Base-by-base conservation (phyloP, 768 basidiomycete genomes). In the Mycena metata region DNA sequence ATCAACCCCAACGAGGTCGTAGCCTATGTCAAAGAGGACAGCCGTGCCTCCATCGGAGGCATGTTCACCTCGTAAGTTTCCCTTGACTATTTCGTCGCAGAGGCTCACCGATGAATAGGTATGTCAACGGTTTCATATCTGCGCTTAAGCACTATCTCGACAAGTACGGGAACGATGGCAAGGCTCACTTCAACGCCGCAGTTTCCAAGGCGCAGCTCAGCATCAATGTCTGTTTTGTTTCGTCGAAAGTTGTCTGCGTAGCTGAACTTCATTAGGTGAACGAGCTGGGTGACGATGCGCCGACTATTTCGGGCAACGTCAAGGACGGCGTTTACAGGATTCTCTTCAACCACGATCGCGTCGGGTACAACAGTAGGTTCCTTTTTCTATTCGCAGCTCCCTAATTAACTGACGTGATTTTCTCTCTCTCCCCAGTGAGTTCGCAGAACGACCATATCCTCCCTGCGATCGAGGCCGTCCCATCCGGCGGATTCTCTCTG, bases 301-400 rank as follows among this genome's bases (percentile, higher is more conserved):
- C 24, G 12, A 74, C 74, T 17, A 79, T 83, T 64, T 62, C 70
- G 12, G 74, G 75, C 46, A 80, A 81, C 54, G 74, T 83, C 67
- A 79, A 78, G 67, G 79, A 80, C 17, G 81, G 81, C 11, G 76
- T 80, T 19, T 82, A 79, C 76, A 73, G 76, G 55, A 81, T 83
- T 61, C 74, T 83, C 19, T 82, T 82, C 75, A 61, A 77, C 43
- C 71, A 77, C 42, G 64, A 72, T 16, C 69, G 66, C 21, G 75
- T 83, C 10, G 79, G 77, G 0, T 79, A 74, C 69, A 80, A 81
- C 72, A 72, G 30, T 30, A 30, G 30, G 30, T 30, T 30, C n/a
- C n/a, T 30, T 30, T 30, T 30, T 30, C 30, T 30, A 30, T 30
- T 30, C 30, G 6, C 30, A 30, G 30, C 3, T 30, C 30, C 30